phyloP scores from a whole-genome alignment of 2,329 filamentous ascomycete species.

The Ramularia endophylla region DNA sequence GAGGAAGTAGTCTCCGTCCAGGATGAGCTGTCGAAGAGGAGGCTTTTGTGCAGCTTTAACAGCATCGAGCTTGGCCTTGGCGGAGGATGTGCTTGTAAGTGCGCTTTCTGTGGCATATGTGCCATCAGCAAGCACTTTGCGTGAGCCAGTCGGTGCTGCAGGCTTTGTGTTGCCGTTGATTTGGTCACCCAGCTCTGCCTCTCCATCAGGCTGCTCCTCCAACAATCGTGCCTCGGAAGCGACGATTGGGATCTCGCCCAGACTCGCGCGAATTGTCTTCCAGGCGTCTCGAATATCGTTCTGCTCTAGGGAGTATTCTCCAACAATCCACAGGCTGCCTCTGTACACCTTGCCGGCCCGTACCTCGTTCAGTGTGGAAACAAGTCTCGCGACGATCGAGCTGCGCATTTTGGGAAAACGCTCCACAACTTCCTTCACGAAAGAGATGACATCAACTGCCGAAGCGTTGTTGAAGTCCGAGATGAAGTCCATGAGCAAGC shows the following conservation, averaged over 20 bases:
- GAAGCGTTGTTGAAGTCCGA: conserved; percentile 97
- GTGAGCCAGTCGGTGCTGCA: conserved; percentile 71
- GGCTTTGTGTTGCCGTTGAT: conserved; percentile 75
- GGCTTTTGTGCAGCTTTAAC: conserved; percentile 97
- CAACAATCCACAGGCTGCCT: conserved; percentile 94
- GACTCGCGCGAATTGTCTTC: conserved; percentile 88
- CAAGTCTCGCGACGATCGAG: conserved; percentile 80
- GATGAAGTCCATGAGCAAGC: conserved; percentile 97
- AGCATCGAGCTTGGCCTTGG: conserved; percentile 85
- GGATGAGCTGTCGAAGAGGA: conserved; percentile 85
- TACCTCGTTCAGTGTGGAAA: conserved; percentile 86
- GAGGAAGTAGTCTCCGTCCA: conserved; percentile 96
- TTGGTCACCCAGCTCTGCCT: conserved; percentile 58
- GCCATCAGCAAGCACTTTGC: conserved; percentile 89
- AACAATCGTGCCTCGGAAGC: conserved; percentile 88
- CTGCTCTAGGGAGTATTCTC: conserved; percentile 92
- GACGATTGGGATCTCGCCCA: conserved; percentile 95
- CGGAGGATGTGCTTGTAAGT: conserved; percentile 84
- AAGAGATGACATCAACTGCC: conserved; percentile 95
- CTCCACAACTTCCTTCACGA: conserved; percentile 98
- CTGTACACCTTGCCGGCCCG: conserved; percentile 96
- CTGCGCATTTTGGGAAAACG: conserved; percentile 88
- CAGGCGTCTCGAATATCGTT: conserved; percentile 93
- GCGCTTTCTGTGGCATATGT: conserved; percentile 97
- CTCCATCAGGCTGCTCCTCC: conserved; percentile 69